These are phyloP conservation scores for Cladosporium velox DNA, from an alignment of 2,329 filamentous ascomycete genomes.

Conservation along the genomic window DNA sequence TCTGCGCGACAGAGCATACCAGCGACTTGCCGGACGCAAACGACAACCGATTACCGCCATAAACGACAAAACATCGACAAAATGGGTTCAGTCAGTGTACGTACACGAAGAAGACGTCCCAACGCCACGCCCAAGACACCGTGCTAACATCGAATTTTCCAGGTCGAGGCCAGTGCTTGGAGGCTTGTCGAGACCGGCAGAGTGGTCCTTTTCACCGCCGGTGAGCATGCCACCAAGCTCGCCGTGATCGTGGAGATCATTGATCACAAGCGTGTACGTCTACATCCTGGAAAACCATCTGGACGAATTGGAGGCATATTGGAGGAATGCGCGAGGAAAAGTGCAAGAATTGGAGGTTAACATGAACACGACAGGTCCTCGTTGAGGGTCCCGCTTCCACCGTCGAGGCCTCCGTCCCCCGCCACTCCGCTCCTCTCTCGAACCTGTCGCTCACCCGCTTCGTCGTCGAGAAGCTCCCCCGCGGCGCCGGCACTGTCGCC, in stretches of 20 bases:
- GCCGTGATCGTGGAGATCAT: conserved; percentile 98
- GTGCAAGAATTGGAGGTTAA: conserved; percentile 21
- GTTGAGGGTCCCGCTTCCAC: conserved; percentile 90
- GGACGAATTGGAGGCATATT: not conserved
- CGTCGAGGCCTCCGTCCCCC: conserved; percentile 75
- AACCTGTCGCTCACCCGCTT: conserved; percentile 87
- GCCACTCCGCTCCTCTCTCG: conserved; percentile 81
- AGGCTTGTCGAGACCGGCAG: conserved; percentile 98
- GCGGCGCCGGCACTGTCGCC: conserved; percentile 76
- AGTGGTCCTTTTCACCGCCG: conserved; percentile 86
- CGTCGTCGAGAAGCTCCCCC: conserved; percentile 81
- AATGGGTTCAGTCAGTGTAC: conserved; percentile 33
- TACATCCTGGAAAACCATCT: conserved; percentile 13
- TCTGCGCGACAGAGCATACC: not conserved
- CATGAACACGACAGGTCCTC: conserved; percentile 68
- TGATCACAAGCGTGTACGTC: conserved; percentile 99
- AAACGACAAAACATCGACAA: conserved; percentile 26
- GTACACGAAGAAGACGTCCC: too few species aligned
- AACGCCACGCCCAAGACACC: not conserved
- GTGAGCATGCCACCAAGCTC: conserved; percentile 80
- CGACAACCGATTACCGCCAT: conserved; percentile 2
- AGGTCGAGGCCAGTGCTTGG: conserved; percentile 62
- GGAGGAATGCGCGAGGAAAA: conserved; percentile 6
- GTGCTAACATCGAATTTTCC: too few species aligned
- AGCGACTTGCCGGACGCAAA: not conserved